phyloP scores from a whole-genome alignment of 1,284 basidiomycete species.

The Cryptococcus sp. region DNA sequence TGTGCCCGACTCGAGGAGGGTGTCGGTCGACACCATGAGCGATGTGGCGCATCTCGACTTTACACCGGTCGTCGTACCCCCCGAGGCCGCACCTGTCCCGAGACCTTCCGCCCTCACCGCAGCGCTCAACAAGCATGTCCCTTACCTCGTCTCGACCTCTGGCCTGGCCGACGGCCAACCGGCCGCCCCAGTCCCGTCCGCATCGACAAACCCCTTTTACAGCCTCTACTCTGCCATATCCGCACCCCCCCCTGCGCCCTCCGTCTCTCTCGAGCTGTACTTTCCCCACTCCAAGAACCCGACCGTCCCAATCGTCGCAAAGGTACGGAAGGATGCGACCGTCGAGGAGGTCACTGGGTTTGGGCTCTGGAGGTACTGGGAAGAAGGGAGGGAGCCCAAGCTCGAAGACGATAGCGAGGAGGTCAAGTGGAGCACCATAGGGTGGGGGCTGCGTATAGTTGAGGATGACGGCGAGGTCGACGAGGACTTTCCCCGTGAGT shows the following conservation, averaged over 20 bases:
- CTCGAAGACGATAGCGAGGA: slow-evolving; percentile 53
- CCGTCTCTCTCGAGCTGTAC: slow-evolving; percentile 68
- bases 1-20: slow-evolving; percentile 10
- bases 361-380: slow-evolving; percentile 86
- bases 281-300: slow-evolving; percentile 79
- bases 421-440: slow-evolving; percentile 66
- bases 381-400: slow-evolving; percentile 74
- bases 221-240: slow-evolving; percentile 51
- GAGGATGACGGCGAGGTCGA: slow-evolving; percentile 98
- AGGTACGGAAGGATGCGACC: slow-evolving; percentile 79
- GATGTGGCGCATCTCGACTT: slow-evolving; percentile 22
- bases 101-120: slow-evolving; percentile 35
- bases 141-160: slow-evolving; percentile 31
- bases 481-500: slow-evolving; percentile 89
- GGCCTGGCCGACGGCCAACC: slow-evolving; percentile 5
- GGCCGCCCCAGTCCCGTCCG: neutral
- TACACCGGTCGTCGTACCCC: slow-evolving; percentile 13
- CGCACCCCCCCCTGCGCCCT: slow-evolving; percentile 44
- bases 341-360: slow-evolving; percentile 96
- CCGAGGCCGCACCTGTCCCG: neutral
- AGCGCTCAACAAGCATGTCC: slow-evolving; percentile 39
- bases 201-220: slow-evolving; percentile 46
- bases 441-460: slow-evolving; percentile 93
- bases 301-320: slow-evolving; percentile 52
- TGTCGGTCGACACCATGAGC: slow-evolving; percentile 23